These are phyloP conservation scores for Macroventuria anomochaeta DNA, from an alignment of 2,329 filamentous ascomycete genomes.

Conservation along the genomic window DNA sequence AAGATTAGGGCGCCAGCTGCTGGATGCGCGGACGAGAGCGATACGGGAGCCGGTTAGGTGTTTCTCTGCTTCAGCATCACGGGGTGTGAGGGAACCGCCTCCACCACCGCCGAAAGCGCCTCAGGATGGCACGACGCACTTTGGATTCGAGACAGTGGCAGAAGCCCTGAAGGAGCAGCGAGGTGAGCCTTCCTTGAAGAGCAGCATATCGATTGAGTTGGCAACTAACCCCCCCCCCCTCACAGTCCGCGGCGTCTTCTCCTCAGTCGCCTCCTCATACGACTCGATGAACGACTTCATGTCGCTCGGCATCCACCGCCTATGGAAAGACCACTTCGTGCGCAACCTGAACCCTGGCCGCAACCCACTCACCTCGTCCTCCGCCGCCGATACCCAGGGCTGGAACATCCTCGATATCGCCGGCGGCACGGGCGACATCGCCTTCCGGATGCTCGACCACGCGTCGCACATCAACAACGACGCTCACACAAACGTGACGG, in stretches of 20 bases:
- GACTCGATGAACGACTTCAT: constrained; percentile 99
- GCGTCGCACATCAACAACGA: constrained; percentile 82
- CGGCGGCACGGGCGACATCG: constrained; percentile 96
- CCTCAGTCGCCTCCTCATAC: constrained; percentile 91
- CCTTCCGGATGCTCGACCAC: constrained; percentile 93
- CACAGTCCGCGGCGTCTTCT: constrained; percentile 89
- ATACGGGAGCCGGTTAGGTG: constrained; percentile 52
- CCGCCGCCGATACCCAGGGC: constrained; percentile 46
- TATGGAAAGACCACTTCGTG: constrained; percentile 99
- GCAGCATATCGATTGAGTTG: too few relatives aligned
- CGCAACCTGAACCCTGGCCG: constrained; percentile 84
- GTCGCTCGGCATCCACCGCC: constrained; percentile 93
- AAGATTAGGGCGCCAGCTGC: constrained; percentile 41
- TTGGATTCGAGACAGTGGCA: constrained; percentile 85
- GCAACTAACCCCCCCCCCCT: too few relatives aligned
- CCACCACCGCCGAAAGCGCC: constrained; percentile 47
- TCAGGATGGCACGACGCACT: constrained; percentile 72
- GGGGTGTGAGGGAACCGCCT: constrained; percentile 44
- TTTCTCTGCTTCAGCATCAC: constrained; percentile 56
- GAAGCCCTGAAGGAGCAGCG: constrained; percentile 77
- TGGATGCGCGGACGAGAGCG: constrained; percentile 25
- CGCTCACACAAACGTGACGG: constrained; percentile 80
- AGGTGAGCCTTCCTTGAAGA: too few relatives aligned
- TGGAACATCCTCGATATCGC: constrained; percentile 92
- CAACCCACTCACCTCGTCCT: constrained; percentile 47